Percentiles rank a stretch among this genome's conserved stretches.
Conservation (phyloP, 768 basidiomycete genomes). For the Lentinula lateritia region DNA sequence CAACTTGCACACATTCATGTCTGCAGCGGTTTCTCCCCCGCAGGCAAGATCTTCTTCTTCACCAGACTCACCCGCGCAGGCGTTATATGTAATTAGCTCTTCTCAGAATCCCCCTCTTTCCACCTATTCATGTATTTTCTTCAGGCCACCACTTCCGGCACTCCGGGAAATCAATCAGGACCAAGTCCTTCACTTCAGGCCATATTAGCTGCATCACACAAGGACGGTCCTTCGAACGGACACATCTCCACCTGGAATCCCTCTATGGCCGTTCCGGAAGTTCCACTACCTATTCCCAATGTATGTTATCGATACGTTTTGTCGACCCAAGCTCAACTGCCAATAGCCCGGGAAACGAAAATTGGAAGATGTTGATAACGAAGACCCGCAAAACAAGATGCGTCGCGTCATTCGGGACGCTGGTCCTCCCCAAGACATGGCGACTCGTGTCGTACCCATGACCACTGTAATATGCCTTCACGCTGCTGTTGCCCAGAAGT, state of each 20-base stretch:
- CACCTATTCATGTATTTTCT: slow-evolving; percentile 10
- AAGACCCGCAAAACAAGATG: slow-evolving; percentile 72
- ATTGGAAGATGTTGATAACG: slow-evolving; percentile 58
- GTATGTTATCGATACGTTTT: slow-evolving; percentile 32
- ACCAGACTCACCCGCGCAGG: slow-evolving; percentile 2
- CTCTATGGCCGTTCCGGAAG: slow-evolving; percentile 18
- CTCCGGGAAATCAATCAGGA: slow-evolving; percentile 27
- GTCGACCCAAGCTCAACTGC: slow-evolving; percentile 3
- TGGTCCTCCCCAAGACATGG: slow-evolving; percentile 51
- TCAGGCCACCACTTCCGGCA: slow-evolving; percentile 21
- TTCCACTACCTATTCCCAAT: slow-evolving; percentile 15
- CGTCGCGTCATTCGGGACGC: slow-evolving; percentile 82
- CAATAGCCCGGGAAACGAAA: slow-evolving; percentile 58
- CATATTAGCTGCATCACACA: slow-evolving; percentile 26
- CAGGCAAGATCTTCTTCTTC: slow-evolving; percentile 4
- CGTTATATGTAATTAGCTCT: slow-evolving; percentile 18
- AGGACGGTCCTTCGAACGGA: slow-evolving; percentile 23
- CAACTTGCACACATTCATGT: slow-evolving; percentile 8
- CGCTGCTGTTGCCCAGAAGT: slow-evolving; percentile 93
- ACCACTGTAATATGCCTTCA: slow-evolving; percentile 88
- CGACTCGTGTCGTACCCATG: slow-evolving; percentile 76
- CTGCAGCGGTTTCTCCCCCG: slow-evolving; percentile 3
- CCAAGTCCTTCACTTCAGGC: slow-evolving; percentile 34
- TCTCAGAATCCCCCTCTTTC: slow-evolving; percentile 13
- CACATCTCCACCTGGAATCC: slow-evolving; percentile 34